phyloP scores from a whole-genome alignment of 441 rosid genomes.

The Jatropha multifida region DNA sequence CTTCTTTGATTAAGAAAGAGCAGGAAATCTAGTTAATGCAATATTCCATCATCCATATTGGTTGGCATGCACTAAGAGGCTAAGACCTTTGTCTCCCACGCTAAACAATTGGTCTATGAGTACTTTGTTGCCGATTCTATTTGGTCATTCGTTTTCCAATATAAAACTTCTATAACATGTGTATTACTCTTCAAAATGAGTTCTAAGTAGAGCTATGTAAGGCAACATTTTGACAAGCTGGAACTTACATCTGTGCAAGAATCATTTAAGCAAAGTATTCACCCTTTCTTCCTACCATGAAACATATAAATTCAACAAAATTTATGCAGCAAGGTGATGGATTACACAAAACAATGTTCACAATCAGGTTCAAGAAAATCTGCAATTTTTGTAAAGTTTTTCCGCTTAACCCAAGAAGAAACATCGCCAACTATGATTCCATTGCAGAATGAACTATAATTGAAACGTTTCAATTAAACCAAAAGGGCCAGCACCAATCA shows the following conservation, averaged over 20 bases:
- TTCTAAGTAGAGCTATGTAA: neutral
- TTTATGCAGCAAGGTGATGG: neutral
- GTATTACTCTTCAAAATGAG: neutral
- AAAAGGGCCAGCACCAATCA: neutral
- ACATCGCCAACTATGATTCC: no score
- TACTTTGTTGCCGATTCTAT: neutral
- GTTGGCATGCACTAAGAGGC: no score
- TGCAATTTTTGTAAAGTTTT: no score
- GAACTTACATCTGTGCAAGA: neutral
- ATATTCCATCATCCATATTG: neutral
- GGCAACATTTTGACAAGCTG: neutral
- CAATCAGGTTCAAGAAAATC: no score
- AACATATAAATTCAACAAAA: neutral
- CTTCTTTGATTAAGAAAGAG: neutral
- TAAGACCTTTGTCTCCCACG: neutral
- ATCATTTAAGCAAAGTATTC: neutral
- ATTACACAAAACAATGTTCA: no score
- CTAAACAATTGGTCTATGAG: neutral
- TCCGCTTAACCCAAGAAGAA: no score
- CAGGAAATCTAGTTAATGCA: neutral
- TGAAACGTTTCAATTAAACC: neutral
- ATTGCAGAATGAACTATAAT: neutral
- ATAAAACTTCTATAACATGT: neutral
- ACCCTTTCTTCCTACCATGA: neutral
- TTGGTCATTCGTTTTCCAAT: neutral